phyloP scores from a whole-genome alignment of 208 protist species.

The Wallacemonas sp. region DNA sequence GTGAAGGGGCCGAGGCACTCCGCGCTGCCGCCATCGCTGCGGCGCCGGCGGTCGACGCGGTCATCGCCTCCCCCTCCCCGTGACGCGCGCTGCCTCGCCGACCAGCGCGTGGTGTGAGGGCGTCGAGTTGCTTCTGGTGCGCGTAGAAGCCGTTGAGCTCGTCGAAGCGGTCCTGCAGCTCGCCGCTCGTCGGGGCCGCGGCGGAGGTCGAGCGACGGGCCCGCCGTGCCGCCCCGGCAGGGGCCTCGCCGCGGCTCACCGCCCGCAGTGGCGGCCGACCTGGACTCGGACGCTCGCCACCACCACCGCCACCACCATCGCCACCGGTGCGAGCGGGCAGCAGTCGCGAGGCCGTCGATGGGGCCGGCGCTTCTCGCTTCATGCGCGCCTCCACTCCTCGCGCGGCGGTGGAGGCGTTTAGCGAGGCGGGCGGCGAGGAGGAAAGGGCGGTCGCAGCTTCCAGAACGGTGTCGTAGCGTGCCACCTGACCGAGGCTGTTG shows the following conservation, averaged over 20 bases:
- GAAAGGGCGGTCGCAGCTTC: background rate
- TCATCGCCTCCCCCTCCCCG: background rate
- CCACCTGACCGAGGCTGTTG: slow-evolving; percentile 3
- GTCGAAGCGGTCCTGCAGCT: slow-evolving; percentile 66
- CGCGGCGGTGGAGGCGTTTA: too few relatives aligned
- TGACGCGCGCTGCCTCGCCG: slow-evolving; percentile 1
- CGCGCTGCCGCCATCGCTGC: background rate
- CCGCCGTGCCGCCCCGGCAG: slow-evolving; percentile 8
- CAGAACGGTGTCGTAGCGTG: background rate
- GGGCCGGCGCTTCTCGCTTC: too few relatives aligned
- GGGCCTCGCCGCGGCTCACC: background rate
- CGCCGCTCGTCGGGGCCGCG: slow-evolving; percentile 47
- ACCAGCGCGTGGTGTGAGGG: slow-evolving; percentile 16
- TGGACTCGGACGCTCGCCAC: slow-evolving; percentile 6
- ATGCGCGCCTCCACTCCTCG: too few relatives aligned
- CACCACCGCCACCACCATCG: background rate
- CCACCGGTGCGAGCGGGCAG: background rate
- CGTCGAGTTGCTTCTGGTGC: slow-evolving; percentile 25
- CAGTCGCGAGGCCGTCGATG: background rate
- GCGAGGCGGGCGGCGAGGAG: too few relatives aligned
- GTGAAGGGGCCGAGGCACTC: background rate
- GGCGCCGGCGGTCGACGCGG: background rate
- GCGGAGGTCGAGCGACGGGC: slow-evolving; percentile 45
- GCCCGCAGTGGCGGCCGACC: slow-evolving; percentile 4
- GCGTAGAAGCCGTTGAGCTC: slow-evolving; percentile 70